These are phyloP conservation scores for Phialemoniopsis sp. DNA, from an alignment of 2,329 filamentous ascomycete genomes.

Conservation along the genomic window DNA sequence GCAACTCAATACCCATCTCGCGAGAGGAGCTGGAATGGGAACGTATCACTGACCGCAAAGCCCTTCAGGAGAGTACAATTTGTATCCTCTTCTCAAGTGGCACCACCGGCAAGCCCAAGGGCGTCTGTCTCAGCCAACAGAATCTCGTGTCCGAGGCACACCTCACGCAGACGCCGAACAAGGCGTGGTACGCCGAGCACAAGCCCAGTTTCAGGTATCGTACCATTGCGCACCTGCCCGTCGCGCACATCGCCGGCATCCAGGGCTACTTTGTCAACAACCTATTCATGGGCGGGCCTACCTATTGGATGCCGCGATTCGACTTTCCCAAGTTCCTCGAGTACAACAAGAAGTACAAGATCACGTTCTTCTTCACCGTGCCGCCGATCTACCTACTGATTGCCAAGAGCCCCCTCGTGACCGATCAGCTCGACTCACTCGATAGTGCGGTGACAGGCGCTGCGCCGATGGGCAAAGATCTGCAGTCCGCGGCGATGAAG, in stretches of 20 bases:
- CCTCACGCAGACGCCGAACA: slow-evolving; percentile 21
- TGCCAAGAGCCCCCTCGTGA: slow-evolving; percentile 50
- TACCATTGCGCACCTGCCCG: slow-evolving; percentile 37
- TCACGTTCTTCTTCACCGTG: slow-evolving; percentile 54
- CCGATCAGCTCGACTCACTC: slow-evolving; percentile 48
- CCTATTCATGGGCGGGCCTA: slow-evolving; percentile 35
- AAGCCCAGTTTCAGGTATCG: slow-evolving; percentile 21
- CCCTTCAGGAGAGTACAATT: slow-evolving; percentile 34
- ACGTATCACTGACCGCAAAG: slow-evolving; percentile 42
- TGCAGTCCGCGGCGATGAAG: slow-evolving; percentile 44
- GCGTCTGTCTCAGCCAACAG: slow-evolving; percentile 37
- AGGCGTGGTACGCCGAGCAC: slow-evolving; percentile 19
- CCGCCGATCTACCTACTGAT: slow-evolving; percentile 59
- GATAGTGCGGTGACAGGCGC: slow-evolving; percentile 46
- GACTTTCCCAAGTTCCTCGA: slow-evolving; percentile 50
- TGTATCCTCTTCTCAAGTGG: slow-evolving; percentile 44
- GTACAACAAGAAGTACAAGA: slow-evolving; percentile 42
- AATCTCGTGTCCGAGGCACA: slow-evolving; percentile 35
- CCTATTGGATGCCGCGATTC: slow-evolving; percentile 62
- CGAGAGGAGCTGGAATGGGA: slow-evolving; percentile 42
- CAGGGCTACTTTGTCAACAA: slow-evolving; percentile 35
- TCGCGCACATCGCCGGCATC: slow-evolving; percentile 41
- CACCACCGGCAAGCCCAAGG: slow-evolving; percentile 44
- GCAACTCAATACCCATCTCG: slow-evolving; percentile 24
- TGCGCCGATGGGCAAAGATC: slow-evolving; percentile 50